These are phyloP conservation scores for Ensete glaucum DNA, from an alignment of 176 grass and related monocot species.

Conservation along the genomic window DNA sequence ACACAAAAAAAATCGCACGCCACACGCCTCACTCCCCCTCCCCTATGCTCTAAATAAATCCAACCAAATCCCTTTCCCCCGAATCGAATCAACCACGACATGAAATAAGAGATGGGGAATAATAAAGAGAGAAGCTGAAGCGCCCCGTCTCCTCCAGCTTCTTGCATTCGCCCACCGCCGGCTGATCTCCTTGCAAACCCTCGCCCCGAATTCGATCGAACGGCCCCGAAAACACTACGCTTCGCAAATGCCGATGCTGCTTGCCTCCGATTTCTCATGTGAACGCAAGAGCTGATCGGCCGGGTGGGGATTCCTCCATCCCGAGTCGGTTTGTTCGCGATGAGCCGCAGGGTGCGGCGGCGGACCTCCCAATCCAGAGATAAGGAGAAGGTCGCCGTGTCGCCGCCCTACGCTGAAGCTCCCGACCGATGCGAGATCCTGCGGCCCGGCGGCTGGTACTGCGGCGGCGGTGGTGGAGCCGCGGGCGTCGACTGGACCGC, in stretches of 20 bases:
- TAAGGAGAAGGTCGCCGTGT: conserved; percentile 25
- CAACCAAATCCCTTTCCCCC: background rate
- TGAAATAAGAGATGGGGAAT: background rate
- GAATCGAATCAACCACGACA: background rate
- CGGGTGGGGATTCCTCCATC: background rate
- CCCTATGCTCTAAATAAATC: background rate
- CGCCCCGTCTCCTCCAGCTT: background rate
- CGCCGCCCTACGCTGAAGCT: background rate
- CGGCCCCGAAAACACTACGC: background rate
- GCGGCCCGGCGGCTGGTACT: conserved; percentile 1
- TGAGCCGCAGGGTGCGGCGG: conserved; percentile 80
- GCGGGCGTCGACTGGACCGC: conserved; percentile 65
- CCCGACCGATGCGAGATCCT: conserved; percentile 3
- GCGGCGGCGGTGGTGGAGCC: conserved; percentile 5
- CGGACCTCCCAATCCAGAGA: conserved; percentile 34
- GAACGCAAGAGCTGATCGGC: background rate
- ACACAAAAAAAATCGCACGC: too few relatives aligned
- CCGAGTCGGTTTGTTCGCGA: conserved; percentile 14
- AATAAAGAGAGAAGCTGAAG: background rate
- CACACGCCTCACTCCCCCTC: too few relatives aligned
- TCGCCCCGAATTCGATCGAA: background rate
- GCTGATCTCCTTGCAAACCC: background rate
- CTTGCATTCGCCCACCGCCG: background rate
- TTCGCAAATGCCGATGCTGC: background rate
- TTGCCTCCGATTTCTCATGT: background rate